Evolutionary conservation across 805 yeast genomes (phyloP).

Genomic region (Suhomyces xylopsoci): DNA sequence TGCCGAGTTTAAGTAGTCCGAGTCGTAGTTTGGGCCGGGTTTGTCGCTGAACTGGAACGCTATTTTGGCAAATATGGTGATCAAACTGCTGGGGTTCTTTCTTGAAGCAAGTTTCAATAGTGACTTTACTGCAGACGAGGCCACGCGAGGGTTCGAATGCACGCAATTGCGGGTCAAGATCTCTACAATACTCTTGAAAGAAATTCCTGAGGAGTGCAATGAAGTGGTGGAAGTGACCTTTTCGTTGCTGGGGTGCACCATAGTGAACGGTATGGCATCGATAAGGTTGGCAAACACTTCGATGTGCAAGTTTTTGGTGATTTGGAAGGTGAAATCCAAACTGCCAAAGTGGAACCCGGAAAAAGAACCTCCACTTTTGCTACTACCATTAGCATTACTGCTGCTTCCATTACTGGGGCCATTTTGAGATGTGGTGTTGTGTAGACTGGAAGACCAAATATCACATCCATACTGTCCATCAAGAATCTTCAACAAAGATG

Average conservation of each 20-base stretch:
- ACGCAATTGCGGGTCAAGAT: constrained; percentile 72
- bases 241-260: constrained; percentile 40
- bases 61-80: constrained; percentile 72
- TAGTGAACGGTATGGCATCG: constrained; percentile 68
- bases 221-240: constrained; percentile 23
- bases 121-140: constrained; percentile 61
- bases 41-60: constrained; percentile 80
- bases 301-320: constrained; percentile 38
- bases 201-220: constrained; percentile 30
- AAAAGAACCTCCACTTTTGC: constrained; percentile 22
- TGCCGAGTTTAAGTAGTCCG: constrained; percentile 56
- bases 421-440: background rate
- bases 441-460: constrained; percentile 21
- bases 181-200: constrained; percentile 67
- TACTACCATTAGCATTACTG: background rate
- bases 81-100: constrained; percentile 64
- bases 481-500: constrained; percentile 52
- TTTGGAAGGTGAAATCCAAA: constrained; percentile 32
- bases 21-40: constrained; percentile 52
- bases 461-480: constrained; percentile 54
- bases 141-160: constrained; percentile 60
- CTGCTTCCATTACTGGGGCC: constrained; percentile 2
- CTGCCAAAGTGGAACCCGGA: constrained; percentile 35
- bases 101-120: constrained; percentile 64
- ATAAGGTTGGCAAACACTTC: constrained; percentile 69